Evolutionary conservation across 2,329 filamentous ascomycete genomes (phyloP).

Genomic region (Myrmaecium sp.): DNA sequence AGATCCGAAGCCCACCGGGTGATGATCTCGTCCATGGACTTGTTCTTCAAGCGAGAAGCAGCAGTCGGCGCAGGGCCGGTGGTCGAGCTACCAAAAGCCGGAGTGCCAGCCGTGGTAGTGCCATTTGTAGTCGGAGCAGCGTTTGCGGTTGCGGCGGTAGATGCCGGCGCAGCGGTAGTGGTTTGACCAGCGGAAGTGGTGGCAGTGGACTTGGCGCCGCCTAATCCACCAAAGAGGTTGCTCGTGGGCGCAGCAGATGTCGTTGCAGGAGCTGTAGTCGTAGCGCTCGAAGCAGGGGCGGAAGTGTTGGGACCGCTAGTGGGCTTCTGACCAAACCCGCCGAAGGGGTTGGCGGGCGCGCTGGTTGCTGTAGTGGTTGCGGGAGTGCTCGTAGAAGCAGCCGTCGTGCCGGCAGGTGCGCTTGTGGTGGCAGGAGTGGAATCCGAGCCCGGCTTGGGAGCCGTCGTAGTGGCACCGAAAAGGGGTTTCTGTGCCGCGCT

Average conservation of each 20-base stretch:
- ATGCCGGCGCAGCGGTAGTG: constrained; percentile 3
- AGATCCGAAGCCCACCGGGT: constrained; percentile 92
- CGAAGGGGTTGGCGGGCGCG: no score
- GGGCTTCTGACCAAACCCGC: no score
- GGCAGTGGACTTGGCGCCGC: neutral
- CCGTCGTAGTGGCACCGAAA: no score
- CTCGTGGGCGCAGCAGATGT: constrained; percentile 2
- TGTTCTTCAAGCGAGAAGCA: constrained; percentile 85
- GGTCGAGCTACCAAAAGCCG: constrained; percentile 38
- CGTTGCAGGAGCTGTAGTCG: constrained; percentile 1
- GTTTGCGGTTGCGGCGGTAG: constrained; percentile 2
- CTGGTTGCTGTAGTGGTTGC: constrained; percentile 7
- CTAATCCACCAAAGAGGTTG: constrained; percentile 1
- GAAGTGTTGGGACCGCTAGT: no score
- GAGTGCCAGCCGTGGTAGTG: constrained; percentile 10
- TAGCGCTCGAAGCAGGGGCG: no score
- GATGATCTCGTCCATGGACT: constrained; percentile 98
- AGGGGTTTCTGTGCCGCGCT: constrained; percentile 10
- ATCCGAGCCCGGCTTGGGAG: no score
- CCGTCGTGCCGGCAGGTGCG: constrained; percentile 4
- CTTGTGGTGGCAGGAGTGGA: no score
- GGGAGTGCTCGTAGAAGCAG: constrained; percentile 3
- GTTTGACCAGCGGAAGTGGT: constrained; percentile 1
- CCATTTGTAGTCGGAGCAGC: constrained; percentile 4
- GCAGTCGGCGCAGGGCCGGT: constrained; percentile 61